These are phyloP conservation scores for Malus hybrid DNA, from an alignment of 331 rosid genomes.

Conservation along the genomic window DNA sequence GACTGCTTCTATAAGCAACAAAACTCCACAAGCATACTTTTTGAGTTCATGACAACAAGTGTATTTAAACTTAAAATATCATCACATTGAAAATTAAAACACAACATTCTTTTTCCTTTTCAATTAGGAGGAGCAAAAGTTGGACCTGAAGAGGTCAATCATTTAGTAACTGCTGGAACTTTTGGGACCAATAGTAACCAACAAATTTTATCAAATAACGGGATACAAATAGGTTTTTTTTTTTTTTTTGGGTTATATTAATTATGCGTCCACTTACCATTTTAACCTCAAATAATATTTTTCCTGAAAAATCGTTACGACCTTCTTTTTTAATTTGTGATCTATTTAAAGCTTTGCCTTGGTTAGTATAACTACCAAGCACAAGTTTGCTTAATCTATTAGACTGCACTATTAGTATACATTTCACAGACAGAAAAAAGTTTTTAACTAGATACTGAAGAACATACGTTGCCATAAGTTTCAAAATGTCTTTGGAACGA, in stretches of 20 bases:
- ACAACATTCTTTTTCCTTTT: neutral
- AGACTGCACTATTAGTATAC: neutral
- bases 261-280: neutral
- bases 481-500: constrained; percentile 82
- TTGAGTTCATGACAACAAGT: neutral
- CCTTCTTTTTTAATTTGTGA: neutral
- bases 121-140: neutral
- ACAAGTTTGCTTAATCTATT: neutral
- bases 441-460: neutral
- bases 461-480: constrained; percentile 71
- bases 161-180: neutral
- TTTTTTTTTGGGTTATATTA: neutral
- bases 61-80: neutral
- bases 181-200: neutral
- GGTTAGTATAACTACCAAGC: neutral
- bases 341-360: neutral
- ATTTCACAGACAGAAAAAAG: neutral
- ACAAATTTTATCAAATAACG: neutral
- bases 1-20: neutral
- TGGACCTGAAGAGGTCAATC: neutral
- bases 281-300: neutral
- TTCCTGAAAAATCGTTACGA: neutral
- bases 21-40: neutral
- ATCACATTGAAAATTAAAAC: neutral
- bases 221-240: neutral